These are phyloP conservation scores for Cucurbitaria berberidis DNA, from an alignment of 2,329 filamentous ascomycete species.

Conservation along the genomic window DNA sequence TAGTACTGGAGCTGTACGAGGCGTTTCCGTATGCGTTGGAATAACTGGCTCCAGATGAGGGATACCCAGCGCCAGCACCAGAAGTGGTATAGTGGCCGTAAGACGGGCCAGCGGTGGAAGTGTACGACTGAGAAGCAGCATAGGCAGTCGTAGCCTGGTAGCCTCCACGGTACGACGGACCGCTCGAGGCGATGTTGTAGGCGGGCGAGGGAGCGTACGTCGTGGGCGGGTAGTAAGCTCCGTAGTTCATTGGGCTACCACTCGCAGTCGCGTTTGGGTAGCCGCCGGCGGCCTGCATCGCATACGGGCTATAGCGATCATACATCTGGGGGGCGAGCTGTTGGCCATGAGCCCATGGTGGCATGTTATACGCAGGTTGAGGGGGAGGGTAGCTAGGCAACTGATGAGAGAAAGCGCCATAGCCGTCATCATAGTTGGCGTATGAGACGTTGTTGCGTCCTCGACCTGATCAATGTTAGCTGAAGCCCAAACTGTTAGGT, in stretches of 20 bases:
- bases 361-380: slow-evolving; percentile 35
- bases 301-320: slow-evolving; percentile 26
- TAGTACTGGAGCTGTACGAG: slow-evolving; percentile 7
- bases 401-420: slow-evolving; percentile 43
- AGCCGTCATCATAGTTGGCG: slow-evolving; percentile 32
- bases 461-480: slow-evolving; percentile 25
- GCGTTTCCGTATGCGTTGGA: slow-evolving; percentile 4
- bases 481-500: neutral
- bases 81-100: slow-evolving; percentile 23
- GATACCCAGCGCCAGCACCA: slow-evolving; percentile 13
- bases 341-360: slow-evolving; percentile 33
- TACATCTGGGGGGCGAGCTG: slow-evolving; percentile 30
- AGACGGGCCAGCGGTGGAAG: slow-evolving; percentile 19
- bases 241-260: slow-evolving; percentile 43
- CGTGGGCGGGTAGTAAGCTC: slow-evolving; percentile 38
- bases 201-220: slow-evolving; percentile 29
- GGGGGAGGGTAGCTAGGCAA: slow-evolving; percentile 29
- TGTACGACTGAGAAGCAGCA: slow-evolving; percentile 15
- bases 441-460: slow-evolving; percentile 25
- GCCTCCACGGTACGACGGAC: slow-evolving; percentile 29
- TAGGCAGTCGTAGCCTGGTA: slow-evolving; percentile 23
- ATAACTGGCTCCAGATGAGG: slow-evolving; percentile 9
- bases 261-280: slow-evolving; percentile 31
- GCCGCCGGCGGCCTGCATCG: slow-evolving; percentile 14
- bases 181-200: slow-evolving; percentile 28